phyloP scores from a whole-genome alignment of 2,329 filamentous ascomycete species.

The Talaromyces piceae region DNA sequence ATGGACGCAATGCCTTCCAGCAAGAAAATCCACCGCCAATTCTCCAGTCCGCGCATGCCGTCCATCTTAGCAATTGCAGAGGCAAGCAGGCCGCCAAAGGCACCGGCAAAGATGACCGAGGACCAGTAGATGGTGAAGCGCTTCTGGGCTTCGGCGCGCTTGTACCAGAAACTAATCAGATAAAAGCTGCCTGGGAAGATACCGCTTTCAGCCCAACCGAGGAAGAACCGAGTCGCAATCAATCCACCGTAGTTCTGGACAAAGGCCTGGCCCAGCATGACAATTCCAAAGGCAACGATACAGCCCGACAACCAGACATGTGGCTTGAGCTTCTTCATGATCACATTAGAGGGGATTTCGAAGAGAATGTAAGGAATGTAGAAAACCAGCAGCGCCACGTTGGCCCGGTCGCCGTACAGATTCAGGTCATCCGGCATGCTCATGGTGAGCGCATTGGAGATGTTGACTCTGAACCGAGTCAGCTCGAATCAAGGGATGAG shows the following conservation, averaged over 20 bases:
- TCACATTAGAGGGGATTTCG: conserved; percentile 47
- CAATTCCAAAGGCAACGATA: conserved; percentile 19
- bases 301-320: conserved; percentile 39
- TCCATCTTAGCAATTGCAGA: conserved; percentile 21
- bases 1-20: conserved; percentile 21
- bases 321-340: conserved; percentile 46
- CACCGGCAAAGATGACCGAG: conserved; percentile 17
- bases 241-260: conserved; percentile 20
- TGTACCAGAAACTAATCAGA: conserved; percentile 30
- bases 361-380: conserved; percentile 48
- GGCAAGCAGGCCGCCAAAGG: conserved; percentile 23
- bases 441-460: conserved; percentile 47
- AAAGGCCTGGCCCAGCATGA: conserved; percentile 20
- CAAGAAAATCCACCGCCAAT: conserved; percentile 28
- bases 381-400: conserved; percentile 47
- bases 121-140: conserved; percentile 20
- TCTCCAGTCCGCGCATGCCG: conserved; percentile 18
- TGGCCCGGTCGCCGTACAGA: conserved; percentile 40
- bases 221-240: conserved; percentile 23
- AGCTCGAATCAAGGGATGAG: conserved; percentile 6
- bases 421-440: conserved; percentile 41
- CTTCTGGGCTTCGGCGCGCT: conserved; percentile 22
- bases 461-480: conserved; percentile 36
- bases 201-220: conserved; percentile 23
- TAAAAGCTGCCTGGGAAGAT: conserved; percentile 31